Percentiles rank a stretch among this genome's conserved stretches.
phyloP scores from a whole-genome alignment of 352 stramenopile genomes.

The Elongisporangium anandrum region DNA sequence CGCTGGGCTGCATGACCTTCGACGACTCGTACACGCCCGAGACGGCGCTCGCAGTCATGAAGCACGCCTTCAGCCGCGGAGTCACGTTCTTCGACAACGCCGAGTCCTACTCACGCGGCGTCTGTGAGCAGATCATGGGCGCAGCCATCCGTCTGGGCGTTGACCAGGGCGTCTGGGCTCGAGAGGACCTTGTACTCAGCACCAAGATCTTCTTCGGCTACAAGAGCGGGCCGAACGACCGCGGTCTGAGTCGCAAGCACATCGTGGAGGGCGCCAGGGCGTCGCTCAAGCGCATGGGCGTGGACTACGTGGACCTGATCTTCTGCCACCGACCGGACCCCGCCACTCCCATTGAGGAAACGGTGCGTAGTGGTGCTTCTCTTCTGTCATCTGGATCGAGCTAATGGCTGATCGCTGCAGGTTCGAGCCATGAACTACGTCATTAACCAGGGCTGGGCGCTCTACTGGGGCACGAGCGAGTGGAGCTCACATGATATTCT shows the following conservation, averaged over 20 bases:
- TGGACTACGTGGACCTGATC: slow-evolving; percentile 44
- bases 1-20: slow-evolving; percentile 21
- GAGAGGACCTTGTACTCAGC: slow-evolving; percentile 42
- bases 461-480: slow-evolving; percentile 56
- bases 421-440: slow-evolving; percentile 57
- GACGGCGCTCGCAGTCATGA: slow-evolving; percentile 28
- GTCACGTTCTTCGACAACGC: slow-evolving; percentile 52
- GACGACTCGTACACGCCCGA: slow-evolving; percentile 20
- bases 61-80: slow-evolving; percentile 27
- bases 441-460: slow-evolving; percentile 39
- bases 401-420: too few species aligned
- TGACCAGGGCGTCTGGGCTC: slow-evolving; percentile 17
- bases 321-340: too few species aligned
- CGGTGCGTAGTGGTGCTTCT: too few species aligned
- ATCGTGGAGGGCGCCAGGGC: slow-evolving; percentile 35
- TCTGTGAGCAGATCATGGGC: slow-evolving; percentile 32
- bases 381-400: slow-evolving; percentile 54
- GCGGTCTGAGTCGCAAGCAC: slow-evolving; percentile 29
- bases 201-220: slow-evolving; percentile 62
- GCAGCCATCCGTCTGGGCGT: slow-evolving; percentile 33
- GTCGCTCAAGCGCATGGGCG: slow-evolving; percentile 26
- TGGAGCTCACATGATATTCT: slow-evolving; percentile 49
- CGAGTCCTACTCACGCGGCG: slow-evolving; percentile 25
- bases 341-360: too few species aligned
- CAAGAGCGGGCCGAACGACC: too few species aligned